Base-by-base conservation (phyloP, 2,329 filamentous ascomycete genomes). In the Zymoseptoria passerinii region DNA sequence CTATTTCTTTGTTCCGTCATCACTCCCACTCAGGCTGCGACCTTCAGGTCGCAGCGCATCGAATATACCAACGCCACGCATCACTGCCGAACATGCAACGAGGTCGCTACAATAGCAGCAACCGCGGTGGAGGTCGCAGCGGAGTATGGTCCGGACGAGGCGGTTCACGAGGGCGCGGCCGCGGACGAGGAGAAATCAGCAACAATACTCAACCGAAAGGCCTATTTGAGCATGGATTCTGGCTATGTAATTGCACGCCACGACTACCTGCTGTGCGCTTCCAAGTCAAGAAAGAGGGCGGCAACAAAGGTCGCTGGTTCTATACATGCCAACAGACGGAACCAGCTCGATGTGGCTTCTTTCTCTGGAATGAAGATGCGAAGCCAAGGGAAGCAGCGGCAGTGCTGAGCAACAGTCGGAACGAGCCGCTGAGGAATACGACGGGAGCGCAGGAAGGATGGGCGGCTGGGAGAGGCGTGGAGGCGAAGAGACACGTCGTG, bases 291-390 rank as follows among this genome's bases (percentile, higher is more conserved):
- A 86, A 85, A 61, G 76, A 78, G 28, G 78, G 79, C 9, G 70
- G 71, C 50, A 85, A 85, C 63, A 74, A 83, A 59, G 82, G 82
- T 9, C 67, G 69, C 63, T 65, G 65, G 67, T 72, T 85, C 69
- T 84, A 83, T 63, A 81, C 78, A 3, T 86, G 83, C 65, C 80
- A 83, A 63, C 78, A 82, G 58, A 71, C 49, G 18, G 48, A 44
- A 19, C 56, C 56, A n/a, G 72, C 77, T 51, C 73, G 76, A 48
- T 86, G 83, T 65, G 74, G 73, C 0, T 83, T 85, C 70, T 85
- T 84, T 62, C 69, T 85, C 0, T 85, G 81, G 80, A 74, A 80
- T 7, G 76, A 81, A 13, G 77, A 83, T 50, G 82, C 82, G 0
- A 70, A 73, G 49, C 59, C 65, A 18, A 73, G 81, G 55, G 79